phyloP scores from a whole-genome alignment of 75 land plant genomes.

The Larix kaempferi region DNA sequence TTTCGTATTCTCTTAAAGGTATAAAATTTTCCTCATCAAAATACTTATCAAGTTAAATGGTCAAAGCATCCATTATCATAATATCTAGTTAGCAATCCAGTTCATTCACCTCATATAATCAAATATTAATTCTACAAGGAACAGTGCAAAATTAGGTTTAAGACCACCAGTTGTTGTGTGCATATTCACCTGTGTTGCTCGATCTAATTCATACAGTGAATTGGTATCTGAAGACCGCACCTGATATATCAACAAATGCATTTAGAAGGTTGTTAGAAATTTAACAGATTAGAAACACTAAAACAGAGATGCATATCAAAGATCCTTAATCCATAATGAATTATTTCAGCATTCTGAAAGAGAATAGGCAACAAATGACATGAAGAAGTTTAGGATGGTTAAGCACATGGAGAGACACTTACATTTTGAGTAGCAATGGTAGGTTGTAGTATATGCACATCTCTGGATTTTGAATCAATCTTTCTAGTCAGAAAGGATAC shows the following conservation, averaged over 20 bases:
- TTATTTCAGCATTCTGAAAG: not conserved
- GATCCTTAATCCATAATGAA: not conserved
- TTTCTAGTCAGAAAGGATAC: conserved; percentile 66
- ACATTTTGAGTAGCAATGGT: conserved; percentile 96
- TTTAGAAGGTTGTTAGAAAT: not conserved
- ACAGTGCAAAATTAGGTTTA: not conserved
- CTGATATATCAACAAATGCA: conserved; percentile 23
- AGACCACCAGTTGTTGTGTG: not conserved
- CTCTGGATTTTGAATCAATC: conserved; percentile 50
- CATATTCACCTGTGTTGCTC: conserved; percentile 74
- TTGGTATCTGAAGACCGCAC: conserved; percentile 73
- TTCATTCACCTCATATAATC: not conserved
- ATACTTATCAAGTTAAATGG: not conserved
- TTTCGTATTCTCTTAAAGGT: not conserved
- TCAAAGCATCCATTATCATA: conserved; percentile 2
- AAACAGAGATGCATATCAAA: not conserved
- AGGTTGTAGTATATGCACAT: conserved; percentile 76
- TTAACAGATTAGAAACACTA: not conserved
- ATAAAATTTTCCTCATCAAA: not conserved
- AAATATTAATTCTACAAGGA: not conserved
- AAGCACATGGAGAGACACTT: conserved; percentile 3
- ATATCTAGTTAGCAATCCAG: not conserved
- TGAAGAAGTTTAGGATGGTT: no score
- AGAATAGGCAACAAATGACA: not conserved
- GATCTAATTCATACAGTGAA: conserved; percentile 92